phyloP scores from a whole-genome alignment of 495 filamentous ascomycete genomes.

The Xylaria intraflava region DNA sequence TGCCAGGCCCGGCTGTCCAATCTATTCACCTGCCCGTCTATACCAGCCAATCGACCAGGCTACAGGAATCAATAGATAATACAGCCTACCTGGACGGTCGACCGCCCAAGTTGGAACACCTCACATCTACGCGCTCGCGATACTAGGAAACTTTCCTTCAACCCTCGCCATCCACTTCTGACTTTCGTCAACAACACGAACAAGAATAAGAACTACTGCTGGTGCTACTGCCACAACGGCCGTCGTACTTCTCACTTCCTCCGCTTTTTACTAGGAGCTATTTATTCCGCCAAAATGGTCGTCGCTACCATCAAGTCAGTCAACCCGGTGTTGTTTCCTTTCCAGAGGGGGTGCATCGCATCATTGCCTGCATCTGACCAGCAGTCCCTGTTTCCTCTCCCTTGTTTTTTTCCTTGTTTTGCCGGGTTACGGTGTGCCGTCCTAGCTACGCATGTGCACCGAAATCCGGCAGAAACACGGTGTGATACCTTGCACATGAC shows the following conservation, averaged over 20 bases:
- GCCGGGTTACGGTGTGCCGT: not conserved
- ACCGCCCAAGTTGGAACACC: conserved; percentile 12
- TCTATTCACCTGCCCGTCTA: not conserved
- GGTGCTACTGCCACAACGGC: conserved; percentile 11
- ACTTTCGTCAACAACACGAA: conserved; percentile 2
- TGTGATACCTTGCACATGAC: conserved; percentile 5
- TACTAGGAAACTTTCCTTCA: conserved; percentile 16
- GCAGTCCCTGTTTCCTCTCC: not conserved
- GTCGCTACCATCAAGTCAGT: conserved; percentile 81
- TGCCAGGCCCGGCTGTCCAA: not conserved
- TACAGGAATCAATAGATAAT: conserved; percentile 5
- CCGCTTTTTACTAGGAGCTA: conserved; percentile 20
- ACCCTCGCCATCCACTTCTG: not conserved
- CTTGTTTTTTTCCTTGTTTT: conserved; percentile 1
- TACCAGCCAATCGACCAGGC: not conserved
- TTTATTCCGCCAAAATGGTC: conserved; percentile 54
- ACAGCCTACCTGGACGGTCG: conserved; percentile 11
- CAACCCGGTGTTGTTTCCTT: conserved; percentile 13
- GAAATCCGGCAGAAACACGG: not conserved
- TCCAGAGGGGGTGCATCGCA: conserved; percentile 6
- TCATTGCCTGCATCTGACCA: conserved; percentile 7
- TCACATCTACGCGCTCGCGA: conserved; percentile 20
- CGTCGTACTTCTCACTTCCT: conserved; percentile 14
- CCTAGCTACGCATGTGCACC: conserved; percentile 9
- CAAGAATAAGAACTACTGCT: no score